Percentiles rank a stretch among this genome's conserved stretches.
These are phyloP conservation scores for Terfezia boudieri DNA, from an alignment of 495 filamentous ascomycete species.

Conservation along the genomic window DNA sequence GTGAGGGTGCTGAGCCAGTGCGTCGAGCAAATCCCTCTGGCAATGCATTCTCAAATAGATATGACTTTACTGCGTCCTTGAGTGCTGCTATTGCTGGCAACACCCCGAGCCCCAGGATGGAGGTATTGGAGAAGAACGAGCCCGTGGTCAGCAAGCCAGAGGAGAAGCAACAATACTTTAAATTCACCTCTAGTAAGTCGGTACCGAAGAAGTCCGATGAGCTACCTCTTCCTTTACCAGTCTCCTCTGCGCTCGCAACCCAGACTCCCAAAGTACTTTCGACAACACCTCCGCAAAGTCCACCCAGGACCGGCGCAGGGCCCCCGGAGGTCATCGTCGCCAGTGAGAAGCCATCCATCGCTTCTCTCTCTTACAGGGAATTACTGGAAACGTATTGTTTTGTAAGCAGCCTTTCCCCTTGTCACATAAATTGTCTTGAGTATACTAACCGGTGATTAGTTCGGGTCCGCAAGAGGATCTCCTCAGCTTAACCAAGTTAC, in stretches of 20 bases:
- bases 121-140: slow-evolving; percentile 7
- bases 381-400: slow-evolving; percentile 96
- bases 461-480: slow-evolving; percentile 26
- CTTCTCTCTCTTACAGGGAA: slow-evolving; percentile 77
- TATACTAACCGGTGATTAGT: slow-evolving; percentile 18
- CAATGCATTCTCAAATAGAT: slow-evolving; percentile 72
- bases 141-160: slow-evolving; percentile 25
- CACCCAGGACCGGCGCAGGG: slow-evolving; percentile 16
- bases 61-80: slow-evolving; percentile 81
- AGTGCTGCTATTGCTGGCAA: slow-evolving; percentile 50
- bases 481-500: slow-evolving; percentile 8
- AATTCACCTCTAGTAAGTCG: slow-evolving; percentile 8
- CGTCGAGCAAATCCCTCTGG: slow-evolving; percentile 37
- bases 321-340: slow-evolving; percentile 19
- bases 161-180: slow-evolving; percentile 16
- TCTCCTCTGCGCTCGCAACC: neutral
- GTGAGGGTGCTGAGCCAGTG: slow-evolving; percentile 25
- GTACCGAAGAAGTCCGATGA: neutral
- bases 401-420: slow-evolving; percentile 42
- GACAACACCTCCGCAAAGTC: slow-evolving; percentile 5
- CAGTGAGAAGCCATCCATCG: slow-evolving; percentile 39
- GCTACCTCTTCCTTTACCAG: neutral
- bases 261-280: slow-evolving; percentile 1
- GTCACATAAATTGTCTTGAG: slow-evolving; percentile 10
- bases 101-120: neutral